Base-by-base conservation (phyloP, 1,284 basidiomycete genomes). In the Cronartium quercuum region DNA sequence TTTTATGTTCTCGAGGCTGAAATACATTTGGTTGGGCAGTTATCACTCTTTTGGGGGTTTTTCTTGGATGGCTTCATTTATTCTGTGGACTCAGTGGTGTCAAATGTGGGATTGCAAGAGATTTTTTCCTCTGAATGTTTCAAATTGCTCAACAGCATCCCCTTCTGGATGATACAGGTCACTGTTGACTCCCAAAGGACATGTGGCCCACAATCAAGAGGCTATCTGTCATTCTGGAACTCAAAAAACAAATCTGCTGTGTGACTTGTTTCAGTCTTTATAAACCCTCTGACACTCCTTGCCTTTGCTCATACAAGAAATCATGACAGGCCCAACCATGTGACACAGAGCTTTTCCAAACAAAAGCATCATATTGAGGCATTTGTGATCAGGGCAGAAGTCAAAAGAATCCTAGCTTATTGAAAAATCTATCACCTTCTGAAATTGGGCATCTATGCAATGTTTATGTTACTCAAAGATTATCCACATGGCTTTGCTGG, bases 221-320 rank as follows among this genome's bases (percentile, higher is more conserved):
- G 2, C 21, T 60, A 34, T 21, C n/a, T 1, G 1, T 60, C 29
- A 21, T 1, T 34, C 57, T 3, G 1, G 57, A 60, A 10, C 57
- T 60, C 10, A 60, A 12, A 60, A 65, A 24, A n/a, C 55, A 37
- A 15, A 57, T 41, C 0, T 73, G 61, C 62, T 73, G 69, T 37
- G 42, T 15, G 38, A 13, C 29, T 1, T 73, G 61, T 42, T 73
- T 73, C 34, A 40, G 13, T n/a, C 60, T 70, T 1, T 62, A 63
- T 38, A 18, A 62, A 37, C 29, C 29, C 29, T 6, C 60, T 13
- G 4, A 18, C 40, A 2, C 47, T 1, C 62, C 29, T 1, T 41
- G 15, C 41, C 15, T 18, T 24, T 73, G 61, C 29, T 15, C 13
- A 1, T 73, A 64, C 42, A 64, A 65, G 55, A 21, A 13, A n/a